Conservation (phyloP, 306 rosid species). For the Senna siamea region DNA sequence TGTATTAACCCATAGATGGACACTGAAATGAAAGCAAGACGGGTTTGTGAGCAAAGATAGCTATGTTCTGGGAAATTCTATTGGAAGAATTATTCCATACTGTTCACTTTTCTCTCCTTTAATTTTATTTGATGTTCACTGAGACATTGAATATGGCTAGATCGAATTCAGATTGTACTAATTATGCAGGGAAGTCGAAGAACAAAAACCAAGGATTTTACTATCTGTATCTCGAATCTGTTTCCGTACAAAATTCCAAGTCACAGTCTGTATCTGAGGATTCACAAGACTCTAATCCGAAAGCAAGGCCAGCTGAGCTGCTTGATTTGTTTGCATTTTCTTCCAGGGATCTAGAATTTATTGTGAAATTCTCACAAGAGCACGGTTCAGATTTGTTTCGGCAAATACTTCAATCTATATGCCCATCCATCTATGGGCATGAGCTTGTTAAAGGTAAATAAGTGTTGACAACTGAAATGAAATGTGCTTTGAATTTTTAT, state of each 20-base stretch:
- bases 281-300: slow-evolving; percentile 59
- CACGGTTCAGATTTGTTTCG: slow-evolving; percentile 81
- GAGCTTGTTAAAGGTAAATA: slow-evolving; percentile 91
- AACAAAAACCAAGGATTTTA: slow-evolving; percentile 88
- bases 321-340: slow-evolving; percentile 80
- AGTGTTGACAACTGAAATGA: neutral
- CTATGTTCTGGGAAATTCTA: slow-evolving; percentile 2
- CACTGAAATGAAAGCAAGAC: slow-evolving; percentile 32
- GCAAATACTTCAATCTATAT: slow-evolving; percentile 87
- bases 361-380: slow-evolving; percentile 74
- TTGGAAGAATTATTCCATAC: slow-evolving; percentile 10
- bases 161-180: slow-evolving; percentile 36
- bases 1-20: slow-evolving; percentile 28
- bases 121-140: neutral
- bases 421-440: slow-evolving; percentile 98
- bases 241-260: slow-evolving; percentile 83
- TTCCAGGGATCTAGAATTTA: slow-evolving; percentile 86
- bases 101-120: slow-evolving; percentile 11
- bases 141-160: slow-evolving; percentile 21
- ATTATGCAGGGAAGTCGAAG: slow-evolving; percentile 78
- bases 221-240: slow-evolving; percentile 87
- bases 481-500: no score
- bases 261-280: slow-evolving; percentile 69
- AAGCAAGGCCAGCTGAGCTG: slow-evolving; percentile 68
- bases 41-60: slow-evolving; percentile 16